Evolutionary conservation across 352 stramenopile genomes (phyloP).

Genomic region (Globisporangium echinulatum): DNA sequence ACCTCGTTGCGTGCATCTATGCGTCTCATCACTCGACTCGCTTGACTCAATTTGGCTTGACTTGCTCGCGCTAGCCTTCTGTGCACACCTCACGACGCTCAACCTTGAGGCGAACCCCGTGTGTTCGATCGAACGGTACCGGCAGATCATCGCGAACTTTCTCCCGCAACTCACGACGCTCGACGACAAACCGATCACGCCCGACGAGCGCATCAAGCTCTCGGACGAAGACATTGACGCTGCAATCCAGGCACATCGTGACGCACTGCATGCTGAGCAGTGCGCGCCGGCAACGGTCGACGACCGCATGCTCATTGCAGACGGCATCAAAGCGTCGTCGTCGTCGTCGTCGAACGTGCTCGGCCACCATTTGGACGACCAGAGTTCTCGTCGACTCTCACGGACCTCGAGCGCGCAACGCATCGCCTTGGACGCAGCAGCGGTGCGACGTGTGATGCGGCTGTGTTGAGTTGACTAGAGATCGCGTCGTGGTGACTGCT

Average conservation of each 20-base stretch:
- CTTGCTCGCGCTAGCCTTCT: slow-evolving; percentile 34
- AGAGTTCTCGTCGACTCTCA: slow-evolving; percentile 21
- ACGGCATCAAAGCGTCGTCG: slow-evolving; percentile 15
- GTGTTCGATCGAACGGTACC: slow-evolving; percentile 47
- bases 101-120: slow-evolving; percentile 65
- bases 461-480: too few species aligned
- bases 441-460: slow-evolving; percentile 6
- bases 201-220: slow-evolving; percentile 33
- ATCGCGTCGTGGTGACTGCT: too few species aligned
- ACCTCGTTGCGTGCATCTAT: not conserved
- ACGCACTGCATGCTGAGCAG: slow-evolving; percentile 6
- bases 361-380: slow-evolving; percentile 8
- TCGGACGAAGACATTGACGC: slow-evolving; percentile 44
- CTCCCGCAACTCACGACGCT: slow-evolving; percentile 62
- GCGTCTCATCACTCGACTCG: not conserved
- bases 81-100: slow-evolving; percentile 51
- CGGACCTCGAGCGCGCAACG: slow-evolving; percentile 21
- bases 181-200: slow-evolving; percentile 36
- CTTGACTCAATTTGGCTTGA: not conserved
- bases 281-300: slow-evolving; percentile 2
- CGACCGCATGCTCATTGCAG: slow-evolving; percentile 12
- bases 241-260: slow-evolving; percentile 27
- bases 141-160: slow-evolving; percentile 59
- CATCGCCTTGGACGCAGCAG: slow-evolving; percentile 7
- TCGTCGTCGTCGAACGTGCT: not conserved